Evolutionary conservation across 2,329 filamentous ascomycete species (phyloP), one percentile per base, ranked within the genome.

Genomic region (Pseudohalonectria lignicola): DNA sequence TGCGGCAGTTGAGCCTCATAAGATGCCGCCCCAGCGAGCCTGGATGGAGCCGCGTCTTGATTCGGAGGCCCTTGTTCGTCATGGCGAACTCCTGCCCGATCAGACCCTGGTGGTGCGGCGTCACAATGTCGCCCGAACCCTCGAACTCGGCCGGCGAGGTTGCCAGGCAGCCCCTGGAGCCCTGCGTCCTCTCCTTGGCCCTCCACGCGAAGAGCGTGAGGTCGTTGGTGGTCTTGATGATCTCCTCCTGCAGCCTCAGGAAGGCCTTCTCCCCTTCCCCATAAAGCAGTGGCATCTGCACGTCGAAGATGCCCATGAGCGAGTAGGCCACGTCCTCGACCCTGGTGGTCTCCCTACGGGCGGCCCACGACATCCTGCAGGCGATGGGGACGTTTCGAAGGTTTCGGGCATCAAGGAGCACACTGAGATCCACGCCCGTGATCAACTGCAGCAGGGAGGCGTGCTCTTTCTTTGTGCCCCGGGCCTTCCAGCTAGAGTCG

Each of bases 401-500:
- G 31, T 5, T 26, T 41, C 16, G 37, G 36, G 12, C 10, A 13
- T 17, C n/a, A 11, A 18, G 11, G 28, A 34, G 5, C 15, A 19
- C 4, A 15, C 18, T 8, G 41, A 36, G 31, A 31, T 45, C 12
- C 26, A 49, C 43, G 5, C 42, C 41, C 13, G 44, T 45, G 13
- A 42, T 41, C 4, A 36, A 19, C 17, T 36, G 37, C 19, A 47
- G 32, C 4, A 18, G 9, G 4, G 25, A 10, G 18, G 37, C 26
- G 2, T 46, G 32, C 17, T 29, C 37, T 4, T 37, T 36, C 15
- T 45, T 46, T 9, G 35, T 37, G n/a, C 39, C 44, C n/a, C 45
- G 32, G 10, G 29, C 34, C 7, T 16, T 11, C 47, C 47, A 49
- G 12, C 31, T n/a, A 11, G 13, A n/a, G 28, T 41, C 41, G 16